Conservation (phyloP, 768 basidiomycete species). For the Zangia roseola region DNA sequence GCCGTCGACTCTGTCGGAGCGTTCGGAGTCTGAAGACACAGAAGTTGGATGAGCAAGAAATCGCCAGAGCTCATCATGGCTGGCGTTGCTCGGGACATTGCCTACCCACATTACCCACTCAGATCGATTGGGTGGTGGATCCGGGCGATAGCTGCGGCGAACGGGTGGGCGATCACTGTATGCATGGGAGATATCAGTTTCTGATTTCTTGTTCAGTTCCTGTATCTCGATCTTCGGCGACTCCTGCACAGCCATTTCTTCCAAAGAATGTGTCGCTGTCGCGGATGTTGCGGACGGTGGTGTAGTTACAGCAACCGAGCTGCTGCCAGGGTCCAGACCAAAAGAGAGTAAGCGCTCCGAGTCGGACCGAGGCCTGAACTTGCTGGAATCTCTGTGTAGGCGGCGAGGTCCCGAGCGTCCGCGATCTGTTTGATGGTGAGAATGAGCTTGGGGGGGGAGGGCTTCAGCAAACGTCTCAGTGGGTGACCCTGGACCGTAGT, state of each 20-base stretch:
- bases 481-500: constrained; percentile 37
- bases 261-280: not conserved
- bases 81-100: constrained; percentile 83
- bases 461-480: constrained; percentile 27
- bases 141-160: constrained; percentile 66
- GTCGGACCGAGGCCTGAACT: constrained; percentile 13
- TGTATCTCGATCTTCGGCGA: not conserved
- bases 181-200: constrained; percentile 3
- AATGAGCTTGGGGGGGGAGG: constrained; percentile 31
- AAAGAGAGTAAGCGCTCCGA: constrained; percentile 10
- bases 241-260: constrained; percentile 3
- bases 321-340: not conserved
- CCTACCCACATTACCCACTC: constrained; percentile 98
- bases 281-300: not conserved
- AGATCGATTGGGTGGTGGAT: constrained; percentile 69
- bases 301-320: not conserved
- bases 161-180: constrained; percentile 30
- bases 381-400: constrained; percentile 15
- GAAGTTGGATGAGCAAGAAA: constrained; percentile 60
- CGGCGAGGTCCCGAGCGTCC: too few species aligned
- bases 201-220: not conserved
- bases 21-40: constrained; percentile 6
- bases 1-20: not conserved
- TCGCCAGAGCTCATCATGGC: constrained; percentile 79
- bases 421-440: constrained; percentile 23